Evolutionary conservation across 805 yeast genomes (phyloP).

Genomic region (Wickerhamomyces ciferrii): DNA sequence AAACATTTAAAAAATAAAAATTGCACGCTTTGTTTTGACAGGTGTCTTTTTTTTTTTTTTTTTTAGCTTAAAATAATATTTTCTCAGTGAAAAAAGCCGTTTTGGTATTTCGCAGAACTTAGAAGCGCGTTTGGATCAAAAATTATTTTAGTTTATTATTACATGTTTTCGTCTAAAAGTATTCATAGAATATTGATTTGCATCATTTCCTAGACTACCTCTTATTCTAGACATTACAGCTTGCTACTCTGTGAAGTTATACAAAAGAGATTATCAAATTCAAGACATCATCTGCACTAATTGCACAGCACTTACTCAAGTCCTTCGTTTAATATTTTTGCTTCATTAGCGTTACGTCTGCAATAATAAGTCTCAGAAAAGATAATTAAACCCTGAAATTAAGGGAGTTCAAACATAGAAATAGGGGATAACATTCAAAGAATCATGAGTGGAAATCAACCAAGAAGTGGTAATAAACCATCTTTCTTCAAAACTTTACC

Average conservation of each 20-base stretch:
- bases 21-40: neutral
- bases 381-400: too few species aligned
- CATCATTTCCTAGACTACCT: neutral
- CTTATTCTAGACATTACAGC: neutral
- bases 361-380: neutral
- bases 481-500: conserved; percentile 22
- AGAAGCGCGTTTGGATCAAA: neutral
- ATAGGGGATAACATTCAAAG: neutral
- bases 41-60: neutral
- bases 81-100: neutral
- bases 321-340: neutral
- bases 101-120: neutral
- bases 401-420: neutral
- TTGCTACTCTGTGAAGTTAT: too few species aligned
- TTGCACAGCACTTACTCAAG: neutral
- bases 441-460: neutral
- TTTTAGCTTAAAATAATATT: neutral
- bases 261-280: too few species aligned
- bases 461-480: conserved; percentile 11
- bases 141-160: too few species aligned
- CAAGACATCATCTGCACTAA: too few species aligned
- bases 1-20: neutral
- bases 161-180: too few species aligned
- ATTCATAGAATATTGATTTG: neutral
- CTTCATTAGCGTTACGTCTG: neutral